phyloP scores from a whole-genome alignment of 2,329 filamentous ascomycete genomes.

The Exophiala bonariae region DNA sequence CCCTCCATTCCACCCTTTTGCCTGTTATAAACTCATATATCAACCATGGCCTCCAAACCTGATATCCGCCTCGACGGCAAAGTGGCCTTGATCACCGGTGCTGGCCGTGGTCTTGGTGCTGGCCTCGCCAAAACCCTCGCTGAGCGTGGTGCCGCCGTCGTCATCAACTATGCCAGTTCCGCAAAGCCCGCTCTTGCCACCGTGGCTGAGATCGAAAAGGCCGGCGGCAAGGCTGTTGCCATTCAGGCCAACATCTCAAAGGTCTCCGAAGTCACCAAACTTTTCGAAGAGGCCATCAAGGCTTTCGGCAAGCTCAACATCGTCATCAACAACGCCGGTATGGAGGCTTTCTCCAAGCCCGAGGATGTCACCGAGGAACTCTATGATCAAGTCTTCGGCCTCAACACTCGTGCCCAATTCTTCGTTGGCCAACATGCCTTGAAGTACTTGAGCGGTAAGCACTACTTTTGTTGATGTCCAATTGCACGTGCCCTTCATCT shows the following conservation, averaged over 20 bases:
- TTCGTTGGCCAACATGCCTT: slow-evolving; percentile 69
- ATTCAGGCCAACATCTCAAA: slow-evolving; percentile 49
- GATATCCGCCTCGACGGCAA: slow-evolving; percentile 34
- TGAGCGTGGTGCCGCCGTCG: slow-evolving; percentile 33
- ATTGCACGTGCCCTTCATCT: neutral
- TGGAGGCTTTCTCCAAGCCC: slow-evolving; percentile 49
- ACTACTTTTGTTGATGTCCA: neutral
- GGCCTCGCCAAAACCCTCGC: slow-evolving; percentile 38
- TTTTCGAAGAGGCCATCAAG: slow-evolving; percentile 43
- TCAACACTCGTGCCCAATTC: slow-evolving; percentile 65
- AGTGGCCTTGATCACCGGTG: slow-evolving; percentile 40
- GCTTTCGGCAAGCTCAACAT: slow-evolving; percentile 31
- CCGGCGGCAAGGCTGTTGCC: slow-evolving; percentile 40
- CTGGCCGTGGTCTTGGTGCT: slow-evolving; percentile 37
- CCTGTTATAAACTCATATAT: neutral
- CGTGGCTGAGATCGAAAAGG: slow-evolving; percentile 30
- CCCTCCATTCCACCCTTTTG: neutral
- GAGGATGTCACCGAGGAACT: slow-evolving; percentile 65
- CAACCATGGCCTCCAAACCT: slow-evolving; percentile 17
- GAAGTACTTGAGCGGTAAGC: slow-evolving; percentile 55
- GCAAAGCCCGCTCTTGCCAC: slow-evolving; percentile 38
- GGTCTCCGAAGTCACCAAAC: slow-evolving; percentile 45
- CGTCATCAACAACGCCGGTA: slow-evolving; percentile 28
- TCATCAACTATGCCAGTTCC: slow-evolving; percentile 48
- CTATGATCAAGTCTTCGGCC: slow-evolving; percentile 59